Evolutionary conservation across 2,329 filamentous ascomycete species (phyloP).

Genomic region (Peltaster fructicola): DNA sequence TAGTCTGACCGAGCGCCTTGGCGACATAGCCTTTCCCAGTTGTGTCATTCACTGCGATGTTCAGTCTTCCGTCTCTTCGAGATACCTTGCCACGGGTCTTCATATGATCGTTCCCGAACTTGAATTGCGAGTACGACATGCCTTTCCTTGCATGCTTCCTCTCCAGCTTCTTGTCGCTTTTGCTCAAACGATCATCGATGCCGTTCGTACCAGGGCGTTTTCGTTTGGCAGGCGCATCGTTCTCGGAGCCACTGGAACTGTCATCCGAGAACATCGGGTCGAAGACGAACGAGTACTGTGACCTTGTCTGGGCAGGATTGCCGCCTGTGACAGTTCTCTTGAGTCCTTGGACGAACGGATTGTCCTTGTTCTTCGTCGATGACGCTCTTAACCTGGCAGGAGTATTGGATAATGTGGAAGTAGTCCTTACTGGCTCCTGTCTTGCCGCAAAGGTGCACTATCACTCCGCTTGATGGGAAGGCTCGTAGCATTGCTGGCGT

Average conservation of each 20-base stretch:
- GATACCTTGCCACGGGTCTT: conserved; percentile 46
- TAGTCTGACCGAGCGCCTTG: conserved; percentile 50
- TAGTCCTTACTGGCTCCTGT: no score
- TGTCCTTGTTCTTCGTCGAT: no score
- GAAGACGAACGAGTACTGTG: conserved; percentile 14
- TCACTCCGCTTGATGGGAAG: no score
- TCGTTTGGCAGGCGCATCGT: conserved; percentile 5
- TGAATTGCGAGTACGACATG: conserved; percentile 35
- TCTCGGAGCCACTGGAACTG: conserved; percentile 13
- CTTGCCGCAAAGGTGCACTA: no score
- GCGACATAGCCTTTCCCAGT: conserved; percentile 53
- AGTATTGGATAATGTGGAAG: no score
- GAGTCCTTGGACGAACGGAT: no score
- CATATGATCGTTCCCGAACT: conserved; percentile 46
- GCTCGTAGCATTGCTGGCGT: no score
- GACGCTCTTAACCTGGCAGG: no score
- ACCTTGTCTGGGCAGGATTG: no score
- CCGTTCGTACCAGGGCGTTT: not conserved
- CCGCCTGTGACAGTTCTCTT: no score
- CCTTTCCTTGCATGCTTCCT: conserved; percentile 5
- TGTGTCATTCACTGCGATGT: conserved; percentile 55
- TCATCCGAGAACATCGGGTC: conserved; percentile 14
- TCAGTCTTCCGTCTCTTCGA: conserved; percentile 51
- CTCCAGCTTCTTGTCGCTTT: conserved; percentile 5
- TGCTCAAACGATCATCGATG: no score